phyloP scores from a whole-genome alignment of 1,139 yeast genomes.

The Insectozyma bohioensis region DNA sequence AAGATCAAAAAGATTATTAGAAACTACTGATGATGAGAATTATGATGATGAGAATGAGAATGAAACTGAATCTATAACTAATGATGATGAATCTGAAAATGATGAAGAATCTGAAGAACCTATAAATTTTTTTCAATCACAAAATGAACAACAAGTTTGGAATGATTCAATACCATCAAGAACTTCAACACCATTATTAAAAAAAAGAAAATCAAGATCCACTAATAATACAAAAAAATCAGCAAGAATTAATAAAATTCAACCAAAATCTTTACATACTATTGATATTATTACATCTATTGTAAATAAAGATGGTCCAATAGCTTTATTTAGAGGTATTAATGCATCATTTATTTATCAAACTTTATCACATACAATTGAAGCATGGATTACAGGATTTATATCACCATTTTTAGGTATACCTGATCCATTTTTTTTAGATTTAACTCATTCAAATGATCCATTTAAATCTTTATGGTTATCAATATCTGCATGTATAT shows the following conservation, averaged over 20 bases:
- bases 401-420: conserved; percentile 76
- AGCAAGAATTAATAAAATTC: conserved; percentile 34
- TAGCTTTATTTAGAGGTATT: conserved; percentile 83
- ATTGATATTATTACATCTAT: conserved; percentile 71
- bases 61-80: conserved; percentile 12
- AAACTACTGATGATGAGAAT: conserved; percentile 14
- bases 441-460: conserved; percentile 77
- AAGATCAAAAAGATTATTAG: conserved; percentile 13
- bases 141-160: conserved; percentile 16
- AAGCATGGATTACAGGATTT: conserved; percentile 91
- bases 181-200: conserved; percentile 1
- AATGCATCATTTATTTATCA: conserved; percentile 82
- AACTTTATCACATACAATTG: conserved; percentile 74
- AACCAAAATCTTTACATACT: conserved; percentile 66
- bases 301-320: conserved; percentile 74
- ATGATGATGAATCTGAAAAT: conserved; percentile 16
- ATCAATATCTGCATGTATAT: conserved; percentile 68
- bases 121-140: conserved; percentile 52
- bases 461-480: conserved; percentile 67
- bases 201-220: not conserved
- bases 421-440: conserved; percentile 91
- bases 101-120: conserved; percentile 56
- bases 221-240: conserved; percentile 10
- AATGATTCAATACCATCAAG: conserved; percentile 5
- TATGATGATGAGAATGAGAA: conserved; percentile 5